A percentile compares a stretch with the other conserved stretches of the same genome.
These are phyloP conservation scores for Penstemon davidsonii DNA, from an alignment of 257 asterid species.

Conservation along the genomic window DNA sequence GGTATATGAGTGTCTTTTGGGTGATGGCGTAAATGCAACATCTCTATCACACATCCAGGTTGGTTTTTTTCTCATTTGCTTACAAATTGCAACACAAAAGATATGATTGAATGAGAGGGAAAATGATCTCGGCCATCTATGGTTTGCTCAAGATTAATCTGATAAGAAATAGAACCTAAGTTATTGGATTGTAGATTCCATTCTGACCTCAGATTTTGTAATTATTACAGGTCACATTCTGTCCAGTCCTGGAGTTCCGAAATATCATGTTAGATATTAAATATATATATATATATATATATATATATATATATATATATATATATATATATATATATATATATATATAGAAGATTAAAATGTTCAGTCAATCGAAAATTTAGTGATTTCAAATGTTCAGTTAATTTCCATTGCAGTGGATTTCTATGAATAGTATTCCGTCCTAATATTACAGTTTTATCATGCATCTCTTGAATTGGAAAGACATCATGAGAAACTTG, in stretches of 20 bases:
- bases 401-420: not conserved
- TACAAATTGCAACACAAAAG: not conserved
- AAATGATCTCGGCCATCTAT: conserved; percentile 2
- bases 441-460: not conserved
- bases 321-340: no score
- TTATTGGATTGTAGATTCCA: not conserved
- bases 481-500: not conserved
- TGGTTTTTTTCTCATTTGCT: conserved; percentile 3
- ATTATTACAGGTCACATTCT: conserved; percentile 3
- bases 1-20: conserved; percentile 83
- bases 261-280: not conserved
- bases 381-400: not conserved
- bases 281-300: no score
- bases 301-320: no score
- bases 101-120: not conserved
- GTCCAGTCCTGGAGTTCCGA: not conserved
- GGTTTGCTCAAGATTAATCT: not conserved
- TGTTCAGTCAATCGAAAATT: not conserved
- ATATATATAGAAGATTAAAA: not conserved
- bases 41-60: conserved; percentile 95
- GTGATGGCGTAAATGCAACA: conserved; percentile 74
- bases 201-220: conserved; percentile 1
- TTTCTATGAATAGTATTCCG: not conserved
- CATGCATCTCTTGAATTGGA: not conserved
- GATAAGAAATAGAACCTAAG: not conserved